Evolutionary conservation across 1,284 basidiomycete species (phyloP).

Genomic region (Ceratobasidium sp.): DNA sequence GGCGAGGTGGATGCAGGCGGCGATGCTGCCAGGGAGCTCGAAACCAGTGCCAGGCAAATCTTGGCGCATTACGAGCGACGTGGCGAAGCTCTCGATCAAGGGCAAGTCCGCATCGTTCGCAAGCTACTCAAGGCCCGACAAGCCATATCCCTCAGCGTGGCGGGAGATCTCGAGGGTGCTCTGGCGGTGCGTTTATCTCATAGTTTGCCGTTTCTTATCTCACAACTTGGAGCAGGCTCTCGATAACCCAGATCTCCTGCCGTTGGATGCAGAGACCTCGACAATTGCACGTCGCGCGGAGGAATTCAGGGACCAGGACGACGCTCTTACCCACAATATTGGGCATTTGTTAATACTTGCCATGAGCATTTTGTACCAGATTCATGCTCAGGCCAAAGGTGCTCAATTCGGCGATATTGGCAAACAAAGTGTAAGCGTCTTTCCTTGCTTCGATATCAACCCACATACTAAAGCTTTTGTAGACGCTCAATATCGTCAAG

Average conservation of each 20-base stretch:
- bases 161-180: conserved; percentile 75
- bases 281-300: conserved; percentile 88
- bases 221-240: conserved; percentile 63
- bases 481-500: conserved; percentile 68
- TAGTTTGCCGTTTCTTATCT: conserved; percentile 4
- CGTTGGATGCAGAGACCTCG: conserved; percentile 84
- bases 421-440: conserved; percentile 68
- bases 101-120: conserved; percentile 68
- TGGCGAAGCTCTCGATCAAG: conserved; percentile 58
- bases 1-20: conserved; percentile 69
- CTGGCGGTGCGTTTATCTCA: conserved; percentile 67
- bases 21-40: conserved; percentile 73
- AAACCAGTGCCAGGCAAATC: conserved; percentile 82
- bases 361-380: conserved; percentile 90
- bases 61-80: conserved; percentile 86
- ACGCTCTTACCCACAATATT: conserved; percentile 85
- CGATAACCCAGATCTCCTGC: conserved; percentile 88
- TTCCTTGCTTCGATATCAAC: conserved; percentile 10
- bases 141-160: conserved; percentile 78
- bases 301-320: conserved; percentile 89
- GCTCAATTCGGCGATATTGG: conserved; percentile 73
- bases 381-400: conserved; percentile 79
- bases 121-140: conserved; percentile 82
- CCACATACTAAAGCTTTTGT: conserved; percentile 28
- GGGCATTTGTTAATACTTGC: conserved; percentile 87